Conservation (phyloP, 2,329 filamentous ascomycete genomes). For the Colletotrichum salicis region DNA sequence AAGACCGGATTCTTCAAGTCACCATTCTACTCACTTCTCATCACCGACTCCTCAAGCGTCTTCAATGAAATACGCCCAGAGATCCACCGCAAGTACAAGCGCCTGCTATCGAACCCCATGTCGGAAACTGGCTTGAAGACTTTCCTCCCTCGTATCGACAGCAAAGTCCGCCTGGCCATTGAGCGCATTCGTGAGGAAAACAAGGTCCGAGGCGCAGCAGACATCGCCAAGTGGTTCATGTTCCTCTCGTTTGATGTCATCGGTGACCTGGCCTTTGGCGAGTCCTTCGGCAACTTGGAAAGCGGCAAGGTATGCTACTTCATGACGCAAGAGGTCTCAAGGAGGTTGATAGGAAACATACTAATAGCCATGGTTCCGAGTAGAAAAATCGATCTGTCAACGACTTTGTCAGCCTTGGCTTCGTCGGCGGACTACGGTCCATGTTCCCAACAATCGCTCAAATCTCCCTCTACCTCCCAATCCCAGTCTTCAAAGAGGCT, state of each 20-base stretch:
- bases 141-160: constrained; percentile 52
- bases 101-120: constrained; percentile 53
- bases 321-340: not conserved
- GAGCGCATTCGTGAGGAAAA: constrained; percentile 57
- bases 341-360: accelerated
- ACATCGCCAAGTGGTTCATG: constrained; percentile 65
- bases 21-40: constrained; percentile 20
- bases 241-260: constrained; percentile 57
- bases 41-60: constrained; percentile 32
- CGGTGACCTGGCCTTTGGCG: constrained; percentile 44
- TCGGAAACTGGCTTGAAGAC: constrained; percentile 50
- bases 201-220: constrained; percentile 46
- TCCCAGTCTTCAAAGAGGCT: constrained; percentile 26
- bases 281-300: constrained; percentile 42
- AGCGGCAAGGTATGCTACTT: constrained; percentile 43
- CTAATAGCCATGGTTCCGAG: not conserved
- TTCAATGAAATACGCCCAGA: constrained; percentile 22
- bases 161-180: constrained; percentile 53
- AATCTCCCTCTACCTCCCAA: constrained; percentile 18
- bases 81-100: constrained; percentile 47
- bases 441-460: constrained; percentile 20
- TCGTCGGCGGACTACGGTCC: constrained; percentile 21
- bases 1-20: constrained; percentile 22
- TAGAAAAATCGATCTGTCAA: constrained; percentile 28
- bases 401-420: constrained; percentile 28